Evolutionary conservation across 176 grass and related monocot genomes (phyloP), one percentile per base, ranked within the genome.

Genomic region (Triticum timopheevii): DNA sequence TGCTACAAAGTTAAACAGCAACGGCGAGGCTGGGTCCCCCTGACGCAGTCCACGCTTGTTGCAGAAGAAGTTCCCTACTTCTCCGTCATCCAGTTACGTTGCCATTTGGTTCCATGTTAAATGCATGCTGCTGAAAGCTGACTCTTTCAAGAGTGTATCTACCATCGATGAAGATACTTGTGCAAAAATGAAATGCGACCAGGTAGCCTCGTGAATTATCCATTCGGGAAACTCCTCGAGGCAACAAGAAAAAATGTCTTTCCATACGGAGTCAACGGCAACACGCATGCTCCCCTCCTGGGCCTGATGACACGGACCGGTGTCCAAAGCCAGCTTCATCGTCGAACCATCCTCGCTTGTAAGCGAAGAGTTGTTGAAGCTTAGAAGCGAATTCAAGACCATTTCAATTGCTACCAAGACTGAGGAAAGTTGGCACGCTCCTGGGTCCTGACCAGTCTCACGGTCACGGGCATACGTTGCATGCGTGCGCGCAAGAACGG

Each of bases 321-420:
- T 36, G 52, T 8, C 40, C 4, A 52, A 81, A 39, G 40, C 59
- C 10, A 34, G 76, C 31, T 38, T 20, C 72, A 20, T 80, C 50
- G 22, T 72, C 42, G 61, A 69, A 76, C 49, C 77, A 2, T 78
- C 83, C 28, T 82, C 16, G 71, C 71, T 52, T 79, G 31, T 8
- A 82, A 52, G 79, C 30, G 0, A 17, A 22, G 9, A 65, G 54
- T 83, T 73, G 73, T 65, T 83, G 42, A 79, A 22, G 52, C 89
- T 77, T 81, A 13, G 59, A 89, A 50, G 88, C 70, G 6, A 76
- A 62, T 69, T 74, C 76, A 33, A 65, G 88, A 86, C 83, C 80
- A 33, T 40, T 86, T 87, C 80, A 73, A 56, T 52, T 70, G 5
- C 30, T 4, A 11, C 4, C 1, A 4, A 64, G 42, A 70, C 63